phyloP scores from a whole-genome alignment of 2,329 filamentous ascomycete genomes.

The Pseudocercospora vitis region DNA sequence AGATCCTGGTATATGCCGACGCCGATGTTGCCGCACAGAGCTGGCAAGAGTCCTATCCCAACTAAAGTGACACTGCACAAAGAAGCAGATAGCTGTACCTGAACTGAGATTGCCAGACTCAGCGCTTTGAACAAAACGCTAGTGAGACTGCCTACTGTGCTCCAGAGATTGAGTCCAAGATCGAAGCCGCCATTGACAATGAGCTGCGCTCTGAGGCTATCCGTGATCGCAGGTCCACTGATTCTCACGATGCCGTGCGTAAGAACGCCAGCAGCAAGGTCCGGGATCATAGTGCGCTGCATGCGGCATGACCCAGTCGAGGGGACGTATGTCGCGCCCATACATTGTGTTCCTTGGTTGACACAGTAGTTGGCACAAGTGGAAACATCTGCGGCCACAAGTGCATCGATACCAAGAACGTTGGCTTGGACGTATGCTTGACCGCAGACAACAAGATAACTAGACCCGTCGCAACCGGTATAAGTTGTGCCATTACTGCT shows the following conservation, averaged over 20 bases:
- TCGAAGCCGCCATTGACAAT: not conserved
- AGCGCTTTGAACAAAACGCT: not conserved
- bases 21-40: not conserved
- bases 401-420: not conserved
- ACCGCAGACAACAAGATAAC: not conserved
- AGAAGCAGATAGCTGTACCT: not conserved
- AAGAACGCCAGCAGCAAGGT: not conserved
- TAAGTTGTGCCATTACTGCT: not conserved
- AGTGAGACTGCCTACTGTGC: not conserved
- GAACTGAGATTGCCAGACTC: not conserved
- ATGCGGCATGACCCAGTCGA: not conserved
- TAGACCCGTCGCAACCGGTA: constrained; percentile 1
- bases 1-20: not conserved
- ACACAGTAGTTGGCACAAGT: constrained; percentile 2
- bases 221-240: not conserved
- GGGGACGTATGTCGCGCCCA: not conserved
- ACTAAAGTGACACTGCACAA: too few relatives aligned
- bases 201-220: not conserved
- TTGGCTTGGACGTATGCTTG: constrained; percentile 1
- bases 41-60: not conserved
- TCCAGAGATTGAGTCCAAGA: not conserved
- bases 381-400: not conserved
- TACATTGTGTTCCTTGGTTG: constrained; percentile 2
- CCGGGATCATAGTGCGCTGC: not conserved
- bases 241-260: not conserved